Percentiles rank a stretch among this genome's conserved stretches.
Conservation (phyloP, 805 yeast species). For the Cyberlindnera xylosilytica region DNA sequence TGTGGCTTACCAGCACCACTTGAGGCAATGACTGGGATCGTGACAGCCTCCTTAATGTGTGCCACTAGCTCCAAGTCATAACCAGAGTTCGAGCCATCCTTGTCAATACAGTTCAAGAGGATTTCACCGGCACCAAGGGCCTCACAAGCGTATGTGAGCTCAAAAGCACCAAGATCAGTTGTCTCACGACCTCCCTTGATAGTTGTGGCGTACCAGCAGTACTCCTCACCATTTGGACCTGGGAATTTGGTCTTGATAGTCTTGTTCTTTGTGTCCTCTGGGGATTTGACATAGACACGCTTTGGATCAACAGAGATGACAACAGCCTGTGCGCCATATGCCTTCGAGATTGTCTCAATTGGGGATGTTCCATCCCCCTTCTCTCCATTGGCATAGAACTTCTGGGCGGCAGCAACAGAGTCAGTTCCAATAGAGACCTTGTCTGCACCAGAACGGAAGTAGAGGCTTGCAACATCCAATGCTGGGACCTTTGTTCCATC, state of each 20-base stretch:
- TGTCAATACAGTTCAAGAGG: constrained; percentile 88
- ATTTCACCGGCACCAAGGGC: constrained; percentile 96
- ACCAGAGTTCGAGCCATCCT: constrained; percentile 95
- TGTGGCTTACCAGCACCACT: constrained; percentile 95
- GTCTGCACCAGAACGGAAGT: constrained; percentile 96
- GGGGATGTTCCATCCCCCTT: constrained; percentile 74
- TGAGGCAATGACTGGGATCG: constrained; percentile 94
- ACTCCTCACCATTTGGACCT: constrained; percentile 88
- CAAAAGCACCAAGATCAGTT: constrained; percentile 87
- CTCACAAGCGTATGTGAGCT: constrained; percentile 85
- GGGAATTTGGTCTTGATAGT: constrained; percentile 59
- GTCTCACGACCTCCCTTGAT: constrained; percentile 95
- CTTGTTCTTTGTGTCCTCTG: constrained; percentile 57
- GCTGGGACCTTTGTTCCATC: constrained; percentile 80
- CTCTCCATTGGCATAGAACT: constrained; percentile 58
- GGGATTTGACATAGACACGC: constrained; percentile 68
- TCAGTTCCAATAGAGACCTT: constrained; percentile 98
- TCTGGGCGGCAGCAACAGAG: constrained; percentile 89
- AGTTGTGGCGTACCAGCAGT: constrained; percentile 93
- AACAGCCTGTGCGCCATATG: constrained; percentile 96
- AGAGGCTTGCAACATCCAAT: constrained; percentile 82
- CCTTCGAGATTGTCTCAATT: constrained; percentile 86
- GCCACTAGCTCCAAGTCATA: constrained; percentile 82
- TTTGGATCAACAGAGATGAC: constrained; percentile 98
- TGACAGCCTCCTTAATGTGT: constrained; percentile 72